Percentiles rank a stretch among this genome's conserved stretches.
Evolutionary conservation across 1,284 basidiomycete species (phyloP).

Genomic region (Sanghuangporus weigelae): DNA sequence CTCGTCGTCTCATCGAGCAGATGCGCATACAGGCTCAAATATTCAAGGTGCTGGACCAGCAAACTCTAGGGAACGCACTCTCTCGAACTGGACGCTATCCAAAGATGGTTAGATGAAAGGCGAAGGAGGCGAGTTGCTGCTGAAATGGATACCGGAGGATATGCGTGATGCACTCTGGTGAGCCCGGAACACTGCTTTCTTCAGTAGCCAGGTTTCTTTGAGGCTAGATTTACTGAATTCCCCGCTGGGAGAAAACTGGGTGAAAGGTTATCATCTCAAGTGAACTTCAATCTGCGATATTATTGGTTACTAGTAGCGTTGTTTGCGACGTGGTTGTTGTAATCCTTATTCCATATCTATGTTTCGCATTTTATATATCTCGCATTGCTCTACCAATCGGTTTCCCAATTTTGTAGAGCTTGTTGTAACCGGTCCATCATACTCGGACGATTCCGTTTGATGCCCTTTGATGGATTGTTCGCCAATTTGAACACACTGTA

Average conservation of each 20-base stretch:
- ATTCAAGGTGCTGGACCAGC: not conserved
- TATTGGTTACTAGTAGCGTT: too few species aligned
- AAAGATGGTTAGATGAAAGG: not conserved
- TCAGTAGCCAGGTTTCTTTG: not conserved
- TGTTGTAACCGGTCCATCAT: too few species aligned
- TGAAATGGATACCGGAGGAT: not conserved
- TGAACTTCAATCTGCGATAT: not conserved
- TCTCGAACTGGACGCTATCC: not conserved
- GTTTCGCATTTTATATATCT: too few species aligned
- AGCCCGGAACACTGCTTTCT: not conserved
- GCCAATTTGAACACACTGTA: too few species aligned
- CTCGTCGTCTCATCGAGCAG: not conserved
- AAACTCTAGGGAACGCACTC: not conserved
- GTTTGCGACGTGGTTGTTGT: too few species aligned
- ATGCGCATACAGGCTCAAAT: too few species aligned
- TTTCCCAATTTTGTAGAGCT: too few species aligned
- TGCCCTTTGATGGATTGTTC: too few species aligned
- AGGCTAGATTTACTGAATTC: not conserved
- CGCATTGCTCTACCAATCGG: too few species aligned
- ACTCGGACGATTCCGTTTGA: too few species aligned
- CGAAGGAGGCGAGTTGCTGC: not conserved
- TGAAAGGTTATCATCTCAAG: not conserved
- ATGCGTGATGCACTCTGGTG: not conserved
- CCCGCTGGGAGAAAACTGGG: not conserved
- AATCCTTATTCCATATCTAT: too few species aligned